phyloP scores from a whole-genome alignment of 139 green algal genomes.

The Coelastrella sp. region DNA sequence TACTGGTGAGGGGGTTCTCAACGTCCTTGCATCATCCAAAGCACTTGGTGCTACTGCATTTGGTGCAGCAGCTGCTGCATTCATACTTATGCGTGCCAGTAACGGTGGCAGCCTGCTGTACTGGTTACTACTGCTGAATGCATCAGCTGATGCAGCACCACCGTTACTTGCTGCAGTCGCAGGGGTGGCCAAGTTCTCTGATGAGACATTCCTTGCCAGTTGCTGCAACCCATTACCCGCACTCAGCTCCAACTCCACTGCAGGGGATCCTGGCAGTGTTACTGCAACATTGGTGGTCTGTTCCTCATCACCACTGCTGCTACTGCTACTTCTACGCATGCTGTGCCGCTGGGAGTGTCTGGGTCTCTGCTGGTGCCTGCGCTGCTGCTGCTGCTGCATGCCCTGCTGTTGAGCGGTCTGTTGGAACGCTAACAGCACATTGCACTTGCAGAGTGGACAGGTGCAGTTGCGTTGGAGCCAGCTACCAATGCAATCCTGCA shows the following conservation, averaged over 20 bases:
- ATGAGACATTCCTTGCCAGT: no score
- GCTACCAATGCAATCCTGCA: constrained; percentile 51
- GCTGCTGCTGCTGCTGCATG: constrained; percentile 21
- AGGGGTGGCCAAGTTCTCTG: no score
- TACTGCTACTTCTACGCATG: background rate
- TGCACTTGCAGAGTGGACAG: constrained; percentile 58
- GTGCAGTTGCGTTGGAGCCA: constrained; percentile 61
- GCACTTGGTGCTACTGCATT: constrained; percentile 3
- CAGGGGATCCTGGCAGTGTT: no score
- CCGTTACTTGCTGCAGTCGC: background rate
- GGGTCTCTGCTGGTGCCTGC: background rate
- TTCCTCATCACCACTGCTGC: background rate
- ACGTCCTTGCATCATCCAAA: background rate
- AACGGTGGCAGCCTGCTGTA: background rate
- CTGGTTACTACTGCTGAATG: background rate
- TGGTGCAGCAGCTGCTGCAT: background rate
- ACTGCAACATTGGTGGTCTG: background rate
- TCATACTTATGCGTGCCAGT: background rate
- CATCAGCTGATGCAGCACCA: background rate
- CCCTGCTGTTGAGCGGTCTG: background rate
- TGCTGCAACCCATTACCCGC: no score
- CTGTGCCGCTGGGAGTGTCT: background rate
- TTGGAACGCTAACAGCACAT: constrained; percentile 51
- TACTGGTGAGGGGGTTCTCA: background rate
- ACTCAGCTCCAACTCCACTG: no score